phyloP scores from a whole-genome alignment of 2,329 filamentous ascomycete species.

The Neofusicoccum ribis region DNA sequence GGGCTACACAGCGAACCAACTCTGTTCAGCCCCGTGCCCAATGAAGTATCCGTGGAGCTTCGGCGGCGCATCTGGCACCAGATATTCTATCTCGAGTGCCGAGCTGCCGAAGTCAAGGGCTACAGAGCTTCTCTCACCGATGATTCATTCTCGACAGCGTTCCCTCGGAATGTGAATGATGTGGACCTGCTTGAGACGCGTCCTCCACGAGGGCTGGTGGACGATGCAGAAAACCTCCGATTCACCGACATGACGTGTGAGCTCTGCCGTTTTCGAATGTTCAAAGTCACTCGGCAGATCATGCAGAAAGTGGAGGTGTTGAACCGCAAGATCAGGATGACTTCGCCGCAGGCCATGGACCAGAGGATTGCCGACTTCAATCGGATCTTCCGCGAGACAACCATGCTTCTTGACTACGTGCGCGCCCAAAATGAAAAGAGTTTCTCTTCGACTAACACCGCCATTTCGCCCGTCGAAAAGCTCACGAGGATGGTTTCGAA shows the following conservation, averaged over 20 bases:
- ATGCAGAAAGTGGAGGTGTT: conserved; percentile 35
- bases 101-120: conserved; percentile 39
- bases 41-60: conserved; percentile 36
- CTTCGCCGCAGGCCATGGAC: not conserved
- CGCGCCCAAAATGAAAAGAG: not conserved
- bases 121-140: conserved; percentile 37
- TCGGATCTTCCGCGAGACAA: not conserved
- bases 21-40: conserved; percentile 36
- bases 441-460: not conserved
- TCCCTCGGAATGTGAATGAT: conserved; percentile 40
- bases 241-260: conserved; percentile 37
- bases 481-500: not conserved
- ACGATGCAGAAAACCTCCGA: not conserved
- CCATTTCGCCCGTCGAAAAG: not conserved
- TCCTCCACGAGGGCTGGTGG: not conserved
- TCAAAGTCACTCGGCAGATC: conserved; percentile 33
- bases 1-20: conserved; percentile 40
- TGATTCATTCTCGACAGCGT: conserved; percentile 37
- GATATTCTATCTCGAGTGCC: conserved; percentile 38
- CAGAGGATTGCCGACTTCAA: not conserved
- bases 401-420: not conserved
- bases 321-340: not conserved
- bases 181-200: conserved; percentile 36
- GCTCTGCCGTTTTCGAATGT: conserved; percentile 34
- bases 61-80: conserved; percentile 40